Conservation (phyloP, 2,329 filamentous ascomycete genomes). For the Cadophora malorum region DNA sequence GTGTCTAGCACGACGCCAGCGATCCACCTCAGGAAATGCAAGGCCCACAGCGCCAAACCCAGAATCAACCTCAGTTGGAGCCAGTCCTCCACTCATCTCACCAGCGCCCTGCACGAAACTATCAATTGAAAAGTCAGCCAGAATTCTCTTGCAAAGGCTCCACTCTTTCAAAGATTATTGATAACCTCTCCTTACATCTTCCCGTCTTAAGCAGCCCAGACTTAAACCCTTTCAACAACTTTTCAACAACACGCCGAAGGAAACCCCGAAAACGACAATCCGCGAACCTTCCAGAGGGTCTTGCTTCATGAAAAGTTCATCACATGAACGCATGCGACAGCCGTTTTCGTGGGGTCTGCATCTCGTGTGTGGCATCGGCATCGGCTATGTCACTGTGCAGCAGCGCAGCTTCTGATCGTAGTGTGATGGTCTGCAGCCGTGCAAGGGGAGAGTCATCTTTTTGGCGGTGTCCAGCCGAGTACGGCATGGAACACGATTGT, state of each 20-base stretch:
- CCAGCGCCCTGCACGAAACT: conserved; percentile 1
- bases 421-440: conserved; percentile 11
- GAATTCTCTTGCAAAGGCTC: conserved; percentile 19
- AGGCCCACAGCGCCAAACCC: conserved; percentile 26
- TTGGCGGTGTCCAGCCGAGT: conserved; percentile 24
- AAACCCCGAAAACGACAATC: neutral
- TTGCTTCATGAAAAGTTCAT: conserved; percentile 12
- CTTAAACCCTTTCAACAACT: neutral
- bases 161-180: conserved; percentile 16
- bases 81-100: conserved; percentile 16
- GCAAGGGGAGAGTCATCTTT: conserved; percentile 14
- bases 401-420: conserved; percentile 16
- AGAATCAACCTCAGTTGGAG: conserved; percentile 34
- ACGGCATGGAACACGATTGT: conserved; percentile 16
- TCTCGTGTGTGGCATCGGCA: conserved; percentile 11
- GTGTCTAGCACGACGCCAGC: conserved; percentile 19
- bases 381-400: conserved; percentile 31
- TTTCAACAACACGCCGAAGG: neutral
- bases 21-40: conserved; percentile 16
- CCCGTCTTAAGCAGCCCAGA: neutral
- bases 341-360: conserved; percentile 25
- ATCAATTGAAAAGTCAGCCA: conserved; percentile 4
- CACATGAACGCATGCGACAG: neutral
- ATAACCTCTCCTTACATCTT: neutral
- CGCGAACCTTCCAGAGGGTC: neutral